These are phyloP conservation scores for Rhamnella rubrinervis DNA, from an alignment of 331 rosid species.

Conservation along the genomic window DNA sequence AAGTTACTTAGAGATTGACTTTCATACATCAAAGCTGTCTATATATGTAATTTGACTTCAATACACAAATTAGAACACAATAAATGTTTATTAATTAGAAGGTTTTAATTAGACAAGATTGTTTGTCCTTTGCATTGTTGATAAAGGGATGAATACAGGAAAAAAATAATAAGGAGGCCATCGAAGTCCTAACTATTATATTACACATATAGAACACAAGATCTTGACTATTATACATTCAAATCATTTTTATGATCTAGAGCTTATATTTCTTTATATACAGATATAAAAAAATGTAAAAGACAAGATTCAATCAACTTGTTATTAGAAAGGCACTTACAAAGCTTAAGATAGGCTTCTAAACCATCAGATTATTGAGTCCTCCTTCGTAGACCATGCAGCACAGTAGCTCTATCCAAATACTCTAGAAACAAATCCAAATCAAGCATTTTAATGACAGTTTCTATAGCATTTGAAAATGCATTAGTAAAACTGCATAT, in stretches of 20 bases:
- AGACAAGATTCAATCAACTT: constrained; percentile 75
- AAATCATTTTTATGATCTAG: constrained; percentile 80
- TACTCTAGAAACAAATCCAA: constrained; percentile 69
- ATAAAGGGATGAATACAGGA: constrained; percentile 22
- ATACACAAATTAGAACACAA: too few species aligned
- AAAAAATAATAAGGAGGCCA: constrained; percentile 20
- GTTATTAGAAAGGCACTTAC: constrained; percentile 77
- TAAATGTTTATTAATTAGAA: too few species aligned
- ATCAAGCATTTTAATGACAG: constrained; percentile 76
- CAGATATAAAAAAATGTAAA: constrained; percentile 75
- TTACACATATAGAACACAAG: constrained; percentile 75
- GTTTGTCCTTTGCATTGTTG: not conserved
- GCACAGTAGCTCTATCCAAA: constrained; percentile 81
- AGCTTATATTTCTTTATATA: constrained; percentile 73
- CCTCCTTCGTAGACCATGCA: constrained; percentile 75
- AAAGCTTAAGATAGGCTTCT: constrained; percentile 68
- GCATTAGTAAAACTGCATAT: too few species aligned
- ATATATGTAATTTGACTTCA: constrained; percentile 5
- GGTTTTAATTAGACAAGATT: too few species aligned
- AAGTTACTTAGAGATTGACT: not conserved
- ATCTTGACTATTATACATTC: constrained; percentile 18
- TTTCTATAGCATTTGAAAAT: constrained; percentile 51
- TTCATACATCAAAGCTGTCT: not conserved
- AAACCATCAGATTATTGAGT: constrained; percentile 55
- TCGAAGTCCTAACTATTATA: too few species aligned